Percentiles rank a stretch among this genome's conserved stretches.
These are phyloP conservation scores for Xerophyta viscosa DNA, from an alignment of 106 monocot genomes.

Conservation along the genomic window DNA sequence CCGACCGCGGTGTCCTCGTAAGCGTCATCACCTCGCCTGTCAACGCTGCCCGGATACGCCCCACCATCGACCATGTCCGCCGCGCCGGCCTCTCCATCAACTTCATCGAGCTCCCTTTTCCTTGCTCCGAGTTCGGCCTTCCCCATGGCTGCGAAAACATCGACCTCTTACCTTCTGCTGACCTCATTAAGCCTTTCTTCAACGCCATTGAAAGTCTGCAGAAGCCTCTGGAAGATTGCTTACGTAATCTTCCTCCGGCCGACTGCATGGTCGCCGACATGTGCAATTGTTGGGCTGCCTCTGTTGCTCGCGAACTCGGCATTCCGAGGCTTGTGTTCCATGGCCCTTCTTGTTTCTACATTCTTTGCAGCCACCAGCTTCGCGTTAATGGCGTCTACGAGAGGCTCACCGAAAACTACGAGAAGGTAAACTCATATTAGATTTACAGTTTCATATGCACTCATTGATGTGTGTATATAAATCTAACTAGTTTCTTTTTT, in stretches of 20 bases:
- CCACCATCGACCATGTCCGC: slow-evolving; percentile 14
- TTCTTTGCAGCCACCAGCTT: slow-evolving; percentile 17
- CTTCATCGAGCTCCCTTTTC: slow-evolving; percentile 36
- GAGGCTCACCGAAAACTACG: slow-evolving; percentile 5
- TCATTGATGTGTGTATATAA: too few species aligned
- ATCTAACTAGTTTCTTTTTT: too few species aligned
- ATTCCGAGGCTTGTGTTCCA: slow-evolving; percentile 37
- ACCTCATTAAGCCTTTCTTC: neutral
- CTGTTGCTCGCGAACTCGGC: slow-evolving; percentile 12
- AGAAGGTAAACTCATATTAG: slow-evolving; percentile 9
- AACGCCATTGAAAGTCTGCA: slow-evolving; percentile 6
- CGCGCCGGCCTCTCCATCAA: slow-evolving; percentile 11
- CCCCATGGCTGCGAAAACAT: slow-evolving; percentile 39
- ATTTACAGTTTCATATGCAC: too few species aligned
- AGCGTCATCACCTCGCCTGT: slow-evolving; percentile 46
- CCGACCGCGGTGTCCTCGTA: slow-evolving; percentile 31
- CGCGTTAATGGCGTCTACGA: slow-evolving; percentile 1
- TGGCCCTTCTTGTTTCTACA: slow-evolving; percentile 24
- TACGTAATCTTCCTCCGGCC: slow-evolving; percentile 4
- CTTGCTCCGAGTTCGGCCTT: slow-evolving; percentile 26
- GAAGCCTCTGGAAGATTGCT: slow-evolving; percentile 10
- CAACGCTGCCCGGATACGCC: slow-evolving; percentile 23
- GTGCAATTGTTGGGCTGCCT: slow-evolving; percentile 27
- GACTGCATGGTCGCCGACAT: slow-evolving; percentile 44
- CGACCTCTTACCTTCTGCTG: slow-evolving; percentile 7